A percentile compares a stretch with the other conserved stretches of the same genome.
Evolutionary conservation across 257 asterid species (phyloP).

Genomic region (Solanum chmielewskii): DNA sequence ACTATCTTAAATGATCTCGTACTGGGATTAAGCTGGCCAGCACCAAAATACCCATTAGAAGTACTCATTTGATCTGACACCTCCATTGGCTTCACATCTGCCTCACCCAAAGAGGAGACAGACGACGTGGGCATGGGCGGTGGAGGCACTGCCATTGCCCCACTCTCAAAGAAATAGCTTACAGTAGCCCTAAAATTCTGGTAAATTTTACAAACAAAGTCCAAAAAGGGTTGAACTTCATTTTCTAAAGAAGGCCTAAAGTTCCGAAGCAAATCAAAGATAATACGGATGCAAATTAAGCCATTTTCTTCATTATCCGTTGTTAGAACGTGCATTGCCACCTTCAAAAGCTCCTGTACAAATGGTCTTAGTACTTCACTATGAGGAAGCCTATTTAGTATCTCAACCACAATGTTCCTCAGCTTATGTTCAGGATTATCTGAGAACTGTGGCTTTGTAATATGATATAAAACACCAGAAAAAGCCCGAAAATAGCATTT

Average conservation of each 20-base stretch:
- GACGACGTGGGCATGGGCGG: slow-evolving; percentile 47
- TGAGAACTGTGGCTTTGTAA: slow-evolving; percentile 77
- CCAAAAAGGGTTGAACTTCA: slow-evolving; percentile 97
- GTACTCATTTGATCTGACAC: slow-evolving; percentile 69
- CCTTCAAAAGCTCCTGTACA: slow-evolving; percentile 90
- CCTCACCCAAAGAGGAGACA: slow-evolving; percentile 61
- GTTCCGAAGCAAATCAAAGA: slow-evolving; percentile 93
- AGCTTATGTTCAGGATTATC: slow-evolving; percentile 95
- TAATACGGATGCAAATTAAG: slow-evolving; percentile 84
- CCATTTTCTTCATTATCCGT: slow-evolving; percentile 96
- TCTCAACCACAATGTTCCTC: slow-evolving; percentile 75
- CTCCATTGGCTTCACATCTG: slow-evolving; percentile 79
- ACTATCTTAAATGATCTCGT: slow-evolving; percentile 94
- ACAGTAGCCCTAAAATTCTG: slow-evolving; percentile 89
- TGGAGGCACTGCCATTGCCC: slow-evolving; percentile 75
- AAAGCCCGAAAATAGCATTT: slow-evolving; percentile 90
- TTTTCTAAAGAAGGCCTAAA: slow-evolving; percentile 83
- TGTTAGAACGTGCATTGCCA: slow-evolving; percentile 91
- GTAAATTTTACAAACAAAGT: slow-evolving; percentile 94
- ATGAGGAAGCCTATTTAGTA: slow-evolving; percentile 95
- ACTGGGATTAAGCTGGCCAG: slow-evolving; percentile 96
- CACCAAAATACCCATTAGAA: slow-evolving; percentile 38
- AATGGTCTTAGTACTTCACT: slow-evolving; percentile 95
- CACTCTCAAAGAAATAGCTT: slow-evolving; percentile 89
- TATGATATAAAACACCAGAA: slow-evolving; percentile 57